A percentile compares a stretch with the other conserved stretches of the same genome.
Evolutionary conservation across 495 filamentous ascomycete species (phyloP).

Genomic region (Lasiosphaeria miniovina): DNA sequence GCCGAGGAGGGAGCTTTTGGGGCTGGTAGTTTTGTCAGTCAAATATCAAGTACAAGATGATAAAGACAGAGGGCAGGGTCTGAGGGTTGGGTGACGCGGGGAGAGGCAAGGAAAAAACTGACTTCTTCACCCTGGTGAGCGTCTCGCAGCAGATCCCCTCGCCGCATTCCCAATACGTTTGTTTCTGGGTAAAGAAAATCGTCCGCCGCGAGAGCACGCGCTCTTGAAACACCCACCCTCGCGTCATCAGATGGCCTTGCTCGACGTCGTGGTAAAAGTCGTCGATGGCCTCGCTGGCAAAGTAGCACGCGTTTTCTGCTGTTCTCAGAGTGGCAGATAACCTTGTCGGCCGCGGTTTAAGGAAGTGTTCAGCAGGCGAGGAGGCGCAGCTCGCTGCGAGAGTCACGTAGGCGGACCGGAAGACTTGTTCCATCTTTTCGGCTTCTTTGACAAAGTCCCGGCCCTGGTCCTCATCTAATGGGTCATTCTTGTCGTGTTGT

Average conservation of each 20-base stretch:
- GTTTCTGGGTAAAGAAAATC: conserved; percentile 36
- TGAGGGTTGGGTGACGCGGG: no score
- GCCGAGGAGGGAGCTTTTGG: conserved; percentile 13
- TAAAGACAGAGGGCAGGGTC: no score
- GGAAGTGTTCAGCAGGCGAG: conserved; percentile 21
- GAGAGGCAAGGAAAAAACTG: conserved; percentile 3
- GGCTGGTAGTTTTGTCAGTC: conserved; percentile 5
- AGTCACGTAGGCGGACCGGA: conserved; percentile 26
- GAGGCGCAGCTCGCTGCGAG: conserved; percentile 30
- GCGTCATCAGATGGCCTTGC: conserved; percentile 25
- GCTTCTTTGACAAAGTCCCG: conserved; percentile 31
- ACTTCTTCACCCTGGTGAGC: conserved; percentile 28
- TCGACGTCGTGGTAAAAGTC: conserved; percentile 33
- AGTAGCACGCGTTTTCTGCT: conserved; percentile 2
- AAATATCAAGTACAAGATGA: no score
- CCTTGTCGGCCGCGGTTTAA: conserved; percentile 7
- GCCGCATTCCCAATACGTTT: conserved; percentile 43
- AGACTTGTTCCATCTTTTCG: conserved; percentile 36
- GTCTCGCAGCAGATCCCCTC: conserved; percentile 36
- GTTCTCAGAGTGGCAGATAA: neutral
- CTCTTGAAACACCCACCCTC: conserved; percentile 44
- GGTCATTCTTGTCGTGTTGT: conserved; percentile 38
- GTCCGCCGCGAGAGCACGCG: conserved; percentile 34
- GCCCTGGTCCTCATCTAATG: conserved; percentile 27
- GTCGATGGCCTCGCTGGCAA: conserved; percentile 26